Evolutionary conservation across 2,329 filamentous ascomycete species (phyloP).

Genomic region (Simplicillium sp.): DNA sequence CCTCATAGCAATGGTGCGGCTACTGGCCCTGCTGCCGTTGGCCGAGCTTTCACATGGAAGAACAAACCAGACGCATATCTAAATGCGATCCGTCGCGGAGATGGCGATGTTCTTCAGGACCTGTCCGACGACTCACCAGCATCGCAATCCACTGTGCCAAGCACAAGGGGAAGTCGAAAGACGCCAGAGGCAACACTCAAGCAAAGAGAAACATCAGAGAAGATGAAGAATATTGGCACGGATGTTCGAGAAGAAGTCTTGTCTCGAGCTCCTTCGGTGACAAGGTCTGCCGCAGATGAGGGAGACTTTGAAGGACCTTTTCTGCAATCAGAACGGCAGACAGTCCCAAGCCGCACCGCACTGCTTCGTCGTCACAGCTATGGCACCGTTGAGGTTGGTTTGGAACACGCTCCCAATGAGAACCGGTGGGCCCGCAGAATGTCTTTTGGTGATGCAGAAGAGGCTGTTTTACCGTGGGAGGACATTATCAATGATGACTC

Average conservation of each 20-base stretch:
- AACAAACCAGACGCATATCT: constrained; percentile 53
- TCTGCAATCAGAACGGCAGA: constrained; percentile 35
- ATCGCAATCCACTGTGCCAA: constrained; percentile 5
- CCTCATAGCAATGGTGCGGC: constrained; percentile 13
- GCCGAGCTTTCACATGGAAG: constrained; percentile 53
- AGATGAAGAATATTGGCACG: constrained; percentile 20
- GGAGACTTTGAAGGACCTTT: constrained; percentile 47
- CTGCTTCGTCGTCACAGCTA: constrained; percentile 56
- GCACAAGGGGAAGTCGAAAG: constrained; percentile 2
- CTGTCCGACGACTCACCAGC: constrained; percentile 14
- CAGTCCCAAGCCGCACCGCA: constrained; percentile 31
- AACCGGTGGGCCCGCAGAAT: constrained; percentile 61
- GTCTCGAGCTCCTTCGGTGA: constrained; percentile 40
- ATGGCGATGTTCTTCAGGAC: constrained; percentile 16
- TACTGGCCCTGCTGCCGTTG: constrained; percentile 30
- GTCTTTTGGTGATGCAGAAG: constrained; percentile 67
- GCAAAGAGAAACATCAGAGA: constrained; percentile 14
- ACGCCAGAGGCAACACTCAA: constrained; percentile 13
- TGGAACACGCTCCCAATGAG: constrained; percentile 35
- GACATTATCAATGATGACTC: constrained; percentile 36
- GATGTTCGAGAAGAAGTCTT: constrained; percentile 33
- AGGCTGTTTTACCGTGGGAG: constrained; percentile 61
- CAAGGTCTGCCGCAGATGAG: constrained; percentile 50
- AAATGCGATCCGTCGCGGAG: constrained; percentile 26
- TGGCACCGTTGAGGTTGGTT: constrained; percentile 20